Evolutionary conservation across 768 basidiomycete species (phyloP), one percentile per base, ranked within the genome.

Genomic region (Boletus eberwhitei): DNA sequence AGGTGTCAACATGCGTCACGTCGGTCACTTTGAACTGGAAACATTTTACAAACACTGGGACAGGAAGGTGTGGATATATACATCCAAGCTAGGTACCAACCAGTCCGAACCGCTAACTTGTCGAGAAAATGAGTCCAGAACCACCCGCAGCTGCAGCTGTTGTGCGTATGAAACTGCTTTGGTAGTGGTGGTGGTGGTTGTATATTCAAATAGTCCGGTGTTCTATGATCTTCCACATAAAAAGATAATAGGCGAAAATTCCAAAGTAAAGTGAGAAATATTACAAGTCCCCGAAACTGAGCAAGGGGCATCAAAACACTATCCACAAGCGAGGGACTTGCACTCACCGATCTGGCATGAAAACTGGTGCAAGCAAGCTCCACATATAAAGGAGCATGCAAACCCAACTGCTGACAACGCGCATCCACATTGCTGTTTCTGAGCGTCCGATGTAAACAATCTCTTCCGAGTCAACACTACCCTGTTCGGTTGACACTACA

Each of bases 381-480:
- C 92, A 94, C 31, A 81, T 82, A 65, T 92, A 96, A 56, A 93
- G 71, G 39, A 86, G 52, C 73, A 93, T 87, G 70, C 93, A 98
- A 24, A 96, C 80, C 96, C 96, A 99, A 59, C 90, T 90, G 31
- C 92, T 94, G 43, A 98, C 90, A 32, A 98, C 83, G 5, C 97
- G 79, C 92, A 98, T 98, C 97, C 97, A 99, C 96, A 99, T 98
- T 4, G 97, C 94, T 9, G 90, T 87, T 68, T 94, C 91, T 5
- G 93, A 95, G 36, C 94, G 85, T 17, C 97, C 97, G 45, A 98
- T 98, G 70, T 93, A 91, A 37, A 98, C 87, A 57, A 88, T 84
- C 40, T 81, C 75, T 51, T 83, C 78, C n/a, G 83, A 79, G 56
- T 84, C 78, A 0, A 66, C 67, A 41, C 77, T 70, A 8, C 76